Percentiles rank a stretch among this genome's conserved stretches.
phyloP scores from a whole-genome alignment of 306 rosid species.

The Gleditsia sinensis region DNA sequence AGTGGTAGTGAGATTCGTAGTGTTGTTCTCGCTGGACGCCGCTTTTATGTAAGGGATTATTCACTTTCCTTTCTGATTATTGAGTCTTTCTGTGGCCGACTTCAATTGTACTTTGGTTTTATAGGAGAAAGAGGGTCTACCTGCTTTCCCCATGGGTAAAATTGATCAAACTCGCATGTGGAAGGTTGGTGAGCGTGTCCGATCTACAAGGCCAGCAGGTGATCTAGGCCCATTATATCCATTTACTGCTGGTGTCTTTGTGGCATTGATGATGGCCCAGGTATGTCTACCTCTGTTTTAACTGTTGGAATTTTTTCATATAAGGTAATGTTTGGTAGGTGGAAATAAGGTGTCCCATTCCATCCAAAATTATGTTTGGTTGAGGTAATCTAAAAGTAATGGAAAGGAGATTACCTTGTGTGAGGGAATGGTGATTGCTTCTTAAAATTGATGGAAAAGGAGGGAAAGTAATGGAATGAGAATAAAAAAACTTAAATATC shows the following conservation, averaged over 20 bases:
- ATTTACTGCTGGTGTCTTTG: conserved; percentile 96
- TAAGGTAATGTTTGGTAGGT: too few relatives aligned
- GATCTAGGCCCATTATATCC: conserved; percentile 93
- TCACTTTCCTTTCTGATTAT: background rate
- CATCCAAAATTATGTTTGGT: too few relatives aligned
- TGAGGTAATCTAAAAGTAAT: too few relatives aligned
- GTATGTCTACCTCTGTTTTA: conserved; percentile 34
- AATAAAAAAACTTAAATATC: too few relatives aligned
- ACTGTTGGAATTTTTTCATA: background rate
- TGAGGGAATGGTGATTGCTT: too few relatives aligned
- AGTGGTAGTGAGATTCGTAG: conserved; percentile 93
- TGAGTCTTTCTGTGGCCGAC: background rate
- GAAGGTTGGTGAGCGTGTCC: conserved; percentile 94
- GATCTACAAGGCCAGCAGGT: conserved; percentile 77
- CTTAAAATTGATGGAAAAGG: too few relatives aligned
- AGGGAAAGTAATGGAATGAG: too few relatives aligned
- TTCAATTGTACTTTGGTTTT: conserved; percentile 30
- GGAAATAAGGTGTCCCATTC: too few relatives aligned
- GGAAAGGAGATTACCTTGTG: too few relatives aligned
- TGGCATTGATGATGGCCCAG: conserved; percentile 99
- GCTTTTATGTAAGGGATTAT: conserved; percentile 68
- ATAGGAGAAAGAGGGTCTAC: conserved; percentile 96
- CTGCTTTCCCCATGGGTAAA: conserved; percentile 98
- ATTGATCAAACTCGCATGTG: conserved; percentile 99
- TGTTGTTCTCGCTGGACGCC: conserved; percentile 97